Evolutionary conservation across 169 alveolate genomes (phyloP), one percentile per base, ranked within the genome.

Genomic region (Plasmodium vivax): DNA sequence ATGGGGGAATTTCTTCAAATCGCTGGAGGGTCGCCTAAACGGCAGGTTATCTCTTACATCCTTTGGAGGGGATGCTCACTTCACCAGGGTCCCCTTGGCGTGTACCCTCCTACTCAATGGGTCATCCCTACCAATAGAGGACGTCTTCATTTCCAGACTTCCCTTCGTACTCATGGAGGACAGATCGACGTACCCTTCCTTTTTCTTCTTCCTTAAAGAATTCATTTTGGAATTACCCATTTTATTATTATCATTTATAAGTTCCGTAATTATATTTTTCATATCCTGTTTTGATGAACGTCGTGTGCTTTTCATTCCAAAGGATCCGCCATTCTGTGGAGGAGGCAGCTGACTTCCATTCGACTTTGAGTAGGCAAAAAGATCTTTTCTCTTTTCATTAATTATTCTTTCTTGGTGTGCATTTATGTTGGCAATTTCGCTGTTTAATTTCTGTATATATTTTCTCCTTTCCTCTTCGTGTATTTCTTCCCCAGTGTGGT

Each of bases 81-180:
- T 87, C 7, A 77, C 93, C 32, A 87, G 8, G 23, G 81, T 87
- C 71, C 82, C 77, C 10, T 77, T 87, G n/a, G 8, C 9, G 41
- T 75, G 5, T 23, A 72, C 83, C 19, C 19, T 45, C 45, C 19
- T 87, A 30, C 62, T 87, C 16, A 77, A 77, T 56, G 82, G 12
- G 8, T n/a, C 3, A 1, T 87, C 87, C 0, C 54, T 58, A 14
- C 23, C 51, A n/a, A 27, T 84, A 4, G 85, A 51, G 36, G 38
- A 23, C 10, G 80, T n/a, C 5, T 34, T 38, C 82, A 32, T 43
- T n/a, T 23, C 62, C 71, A 87, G 56, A 87, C 93, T 87, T 51
- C 68, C 93, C 68, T 87, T 87, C n/a, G 93, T 87, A 23, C 93
- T 87, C 85, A 87, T 74, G 30, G 93, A 87, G 23, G 93, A 87